Evolutionary conservation across 768 basidiomycete genomes (phyloP).

Genomic region (Rhizopogon vulgaris): DNA sequence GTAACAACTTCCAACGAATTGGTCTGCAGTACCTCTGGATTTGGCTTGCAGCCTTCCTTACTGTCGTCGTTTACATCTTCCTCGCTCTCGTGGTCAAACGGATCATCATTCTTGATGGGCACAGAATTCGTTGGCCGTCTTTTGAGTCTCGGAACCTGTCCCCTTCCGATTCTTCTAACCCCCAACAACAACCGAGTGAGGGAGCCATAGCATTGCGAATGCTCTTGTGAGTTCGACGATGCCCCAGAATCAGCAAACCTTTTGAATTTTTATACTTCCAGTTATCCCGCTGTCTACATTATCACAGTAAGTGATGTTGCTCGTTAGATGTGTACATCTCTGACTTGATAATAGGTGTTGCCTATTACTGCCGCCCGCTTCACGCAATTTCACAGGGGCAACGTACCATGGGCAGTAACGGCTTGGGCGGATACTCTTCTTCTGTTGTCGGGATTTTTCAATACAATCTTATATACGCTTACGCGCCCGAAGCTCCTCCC

Average conservation of each 20-base stretch:
- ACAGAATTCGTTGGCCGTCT: slow-evolving; percentile 14
- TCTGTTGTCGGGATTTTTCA: slow-evolving; percentile 39
- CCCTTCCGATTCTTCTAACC: neutral
- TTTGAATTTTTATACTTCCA: slow-evolving; percentile 12
- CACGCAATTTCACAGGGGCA: slow-evolving; percentile 23
- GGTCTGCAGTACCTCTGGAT: slow-evolving; percentile 49
- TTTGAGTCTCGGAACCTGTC: slow-evolving; percentile 5
- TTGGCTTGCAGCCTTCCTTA: slow-evolving; percentile 39
- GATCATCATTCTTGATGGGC: slow-evolving; percentile 28
- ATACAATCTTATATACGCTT: slow-evolving; percentile 31
- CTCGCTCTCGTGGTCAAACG: slow-evolving; percentile 38
- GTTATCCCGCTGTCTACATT: slow-evolving; percentile 43
- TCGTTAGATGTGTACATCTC: neutral
- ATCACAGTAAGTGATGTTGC: slow-evolving; percentile 20
- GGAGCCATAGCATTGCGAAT: slow-evolving; percentile 35
- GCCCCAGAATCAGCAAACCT: neutral
- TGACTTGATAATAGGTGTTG: slow-evolving; percentile 18
- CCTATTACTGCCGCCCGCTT: slow-evolving; percentile 39
- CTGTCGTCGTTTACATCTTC: slow-evolving; percentile 38
- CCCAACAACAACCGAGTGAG: slow-evolving; percentile 2
- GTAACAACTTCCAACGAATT: slow-evolving; percentile 32
- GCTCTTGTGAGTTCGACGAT: slow-evolving; percentile 36
- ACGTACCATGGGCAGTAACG: slow-evolving; percentile 30
- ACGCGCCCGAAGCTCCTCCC: slow-evolving; percentile 38
- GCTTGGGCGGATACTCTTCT: slow-evolving; percentile 36